Conservation (phyloP, 1,139 yeast species). For the Suhomyces chickasaworum region DNA sequence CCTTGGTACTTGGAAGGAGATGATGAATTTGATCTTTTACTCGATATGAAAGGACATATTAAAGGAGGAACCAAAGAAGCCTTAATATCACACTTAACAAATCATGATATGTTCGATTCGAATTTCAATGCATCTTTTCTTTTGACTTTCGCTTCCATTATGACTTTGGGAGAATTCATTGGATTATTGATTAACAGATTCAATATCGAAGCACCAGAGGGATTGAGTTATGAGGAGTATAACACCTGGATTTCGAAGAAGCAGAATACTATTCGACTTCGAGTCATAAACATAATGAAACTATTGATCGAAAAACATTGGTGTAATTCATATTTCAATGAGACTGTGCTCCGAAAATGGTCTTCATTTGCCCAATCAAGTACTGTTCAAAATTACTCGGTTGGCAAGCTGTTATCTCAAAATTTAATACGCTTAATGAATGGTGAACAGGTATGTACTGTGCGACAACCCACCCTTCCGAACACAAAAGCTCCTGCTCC, state of each 20-base stretch:
- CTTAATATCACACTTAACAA: constrained; percentile 78
- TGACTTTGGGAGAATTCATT: constrained; percentile 67
- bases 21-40: constrained; percentile 69
- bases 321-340: constrained; percentile 64
- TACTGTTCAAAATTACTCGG: constrained; percentile 45
- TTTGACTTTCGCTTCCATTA: constrained; percentile 75
- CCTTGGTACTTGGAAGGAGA: constrained; percentile 88
- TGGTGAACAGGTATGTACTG: constrained; percentile 37
- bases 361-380: constrained; percentile 55
- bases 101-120: constrained; percentile 70
- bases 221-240: constrained; percentile 80
- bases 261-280: constrained; percentile 62
- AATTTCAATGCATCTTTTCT: constrained; percentile 72
- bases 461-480: constrained; percentile 34
- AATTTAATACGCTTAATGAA: constrained; percentile 30
- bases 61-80: constrained; percentile 89
- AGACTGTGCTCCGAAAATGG: constrained; percentile 53
- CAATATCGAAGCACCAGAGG: constrained; percentile 82
- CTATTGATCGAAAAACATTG: constrained; percentile 75
- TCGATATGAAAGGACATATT: constrained; percentile 71
- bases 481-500: constrained; percentile 46
- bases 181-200: constrained; percentile 65
- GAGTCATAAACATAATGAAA: constrained; percentile 73
- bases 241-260: constrained; percentile 78
- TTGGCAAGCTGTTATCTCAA: constrained; percentile 32